Base-by-base conservation (phyloP, 2,329 filamentous ascomycete species). In the Sclerotiophoma versabilis region DNA sequence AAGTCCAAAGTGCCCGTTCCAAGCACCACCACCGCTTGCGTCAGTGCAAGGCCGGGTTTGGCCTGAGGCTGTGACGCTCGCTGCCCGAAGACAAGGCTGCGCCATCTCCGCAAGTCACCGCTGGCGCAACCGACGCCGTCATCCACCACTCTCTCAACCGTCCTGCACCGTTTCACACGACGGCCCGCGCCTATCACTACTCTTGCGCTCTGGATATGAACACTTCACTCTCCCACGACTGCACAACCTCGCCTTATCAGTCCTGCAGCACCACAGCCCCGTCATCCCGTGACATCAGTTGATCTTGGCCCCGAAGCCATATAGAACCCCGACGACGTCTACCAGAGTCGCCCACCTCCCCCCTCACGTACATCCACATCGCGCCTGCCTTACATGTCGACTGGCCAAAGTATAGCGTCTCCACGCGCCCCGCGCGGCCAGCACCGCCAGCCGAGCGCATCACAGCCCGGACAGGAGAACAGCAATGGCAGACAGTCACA, bases 381-480 rank as follows among this genome's bases (percentile, higher is more conserved):
- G 44, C 46, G 32, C 29, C 42, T 48, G 33, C 56, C 56, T 62
- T 58, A 70, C 54, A 75, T 75, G 72, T 72, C 71, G 63, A 70
- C 62, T 50, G 59, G 63, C 44, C 67, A 71, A 47, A 62, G 57
- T 22, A 65, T 68, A 27, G 69, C 70, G 44, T 73, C 72, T 47
- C 71, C 72, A 49, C 73, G 69, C 51, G 60, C 66, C 44, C 61
- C 72, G 47, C 64, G 72, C 58, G 63, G 62, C 29, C 69, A 69
- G 46, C 60, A 43, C 39, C 39, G 64, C 51, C 59, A 65, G 42
- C 70, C 69, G 65, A 70, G 67, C 59, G 65, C 69, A 55, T 57
- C 58, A 20, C 66, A 67, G 51, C 58, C 64, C 38, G 57, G 60
- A 39, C 64, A 70, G 17, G 44, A 50, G 46, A 59, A 46, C 44